Evolutionary conservation across 1,284 basidiomycete genomes (phyloP).

Genomic region (Ganoderma meredithae): DNA sequence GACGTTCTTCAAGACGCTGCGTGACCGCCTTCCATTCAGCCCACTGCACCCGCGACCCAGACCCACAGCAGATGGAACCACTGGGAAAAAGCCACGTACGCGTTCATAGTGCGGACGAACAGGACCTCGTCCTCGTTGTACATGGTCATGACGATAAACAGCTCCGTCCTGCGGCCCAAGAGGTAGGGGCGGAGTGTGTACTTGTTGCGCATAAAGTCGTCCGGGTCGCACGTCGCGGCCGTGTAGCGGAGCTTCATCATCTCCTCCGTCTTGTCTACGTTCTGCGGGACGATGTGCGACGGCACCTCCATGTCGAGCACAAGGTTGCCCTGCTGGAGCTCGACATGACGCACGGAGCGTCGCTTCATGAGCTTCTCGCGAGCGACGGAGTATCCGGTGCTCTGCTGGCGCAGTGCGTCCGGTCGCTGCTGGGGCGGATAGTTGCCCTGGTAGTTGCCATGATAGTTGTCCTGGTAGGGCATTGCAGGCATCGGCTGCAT

Average conservation of each 20-base stretch:
- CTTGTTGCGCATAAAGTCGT: slow-evolving; percentile 80
- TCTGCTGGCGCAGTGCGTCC: slow-evolving; percentile 55
- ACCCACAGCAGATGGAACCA: not conserved
- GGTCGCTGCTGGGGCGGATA: slow-evolving; percentile 66
- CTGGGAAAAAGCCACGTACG: slow-evolving; percentile 51
- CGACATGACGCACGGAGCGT: slow-evolving; percentile 81
- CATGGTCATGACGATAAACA: slow-evolving; percentile 97
- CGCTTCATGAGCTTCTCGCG: slow-evolving; percentile 81
- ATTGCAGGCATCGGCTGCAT: slow-evolving; percentile 63
- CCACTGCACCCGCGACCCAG: slow-evolving; percentile 12
- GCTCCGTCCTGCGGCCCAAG: slow-evolving; percentile 85
- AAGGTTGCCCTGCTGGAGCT: slow-evolving; percentile 84
- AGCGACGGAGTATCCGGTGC: slow-evolving; percentile 70
- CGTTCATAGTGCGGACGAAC: slow-evolving; percentile 88
- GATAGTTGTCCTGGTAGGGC: slow-evolving; percentile 59
- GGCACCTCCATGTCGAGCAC: slow-evolving; percentile 86
- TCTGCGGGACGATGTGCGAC: slow-evolving; percentile 75
- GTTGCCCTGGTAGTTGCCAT: slow-evolving; percentile 47
- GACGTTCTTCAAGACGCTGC: slow-evolving; percentile 89
- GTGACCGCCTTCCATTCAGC: slow-evolving; percentile 16
- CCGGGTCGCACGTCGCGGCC: slow-evolving; percentile 94
- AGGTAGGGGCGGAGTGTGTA: slow-evolving; percentile 90
- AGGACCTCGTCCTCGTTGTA: slow-evolving; percentile 95
- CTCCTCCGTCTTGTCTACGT: slow-evolving; percentile 71
- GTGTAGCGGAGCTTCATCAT: slow-evolving; percentile 90